phyloP scores from a whole-genome alignment of 2,329 filamentous ascomycete genomes.

The Fusarium sp. region DNA sequence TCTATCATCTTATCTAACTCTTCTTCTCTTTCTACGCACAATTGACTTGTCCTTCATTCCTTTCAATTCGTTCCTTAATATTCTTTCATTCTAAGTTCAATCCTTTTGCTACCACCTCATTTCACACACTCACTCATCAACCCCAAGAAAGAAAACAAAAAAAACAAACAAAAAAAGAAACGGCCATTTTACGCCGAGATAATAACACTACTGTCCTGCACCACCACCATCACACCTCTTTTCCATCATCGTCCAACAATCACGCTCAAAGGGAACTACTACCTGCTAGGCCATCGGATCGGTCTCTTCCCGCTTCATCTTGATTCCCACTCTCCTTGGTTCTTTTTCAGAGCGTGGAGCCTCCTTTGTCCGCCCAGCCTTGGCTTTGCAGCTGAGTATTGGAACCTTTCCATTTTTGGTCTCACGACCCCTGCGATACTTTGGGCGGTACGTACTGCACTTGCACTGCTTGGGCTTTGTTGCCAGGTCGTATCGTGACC shows the following conservation, averaged over 20 bases:
- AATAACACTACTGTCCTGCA: slow-evolving; percentile 5
- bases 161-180: background rate
- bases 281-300: slow-evolving; percentile 8
- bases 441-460: slow-evolving; percentile 23
- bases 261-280: slow-evolving; percentile 2
- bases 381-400: slow-evolving; percentile 29
- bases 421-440: slow-evolving; percentile 19
- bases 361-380: slow-evolving; percentile 30
- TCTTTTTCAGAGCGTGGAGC: slow-evolving; percentile 23
- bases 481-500: slow-evolving; percentile 18
- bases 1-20: slow-evolving; percentile 4
- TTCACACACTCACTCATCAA: background rate
- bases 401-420: slow-evolving; percentile 12
- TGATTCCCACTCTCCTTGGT: slow-evolving; percentile 16
- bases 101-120: slow-evolving; percentile 8
- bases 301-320: slow-evolving; percentile 21
- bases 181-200: slow-evolving; percentile 12
- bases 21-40: slow-evolving; percentile 7
- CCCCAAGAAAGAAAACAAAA: background rate
- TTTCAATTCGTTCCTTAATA: slow-evolving; percentile 23
- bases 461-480: background rate
- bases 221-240: slow-evolving; percentile 6
- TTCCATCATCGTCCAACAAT: background rate
- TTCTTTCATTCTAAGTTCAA: background rate
- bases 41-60: slow-evolving; percentile 33